Evolutionary conservation across 176 grass and related monocot species (phyloP).

Genomic region (Paspalum notatum): DNA sequence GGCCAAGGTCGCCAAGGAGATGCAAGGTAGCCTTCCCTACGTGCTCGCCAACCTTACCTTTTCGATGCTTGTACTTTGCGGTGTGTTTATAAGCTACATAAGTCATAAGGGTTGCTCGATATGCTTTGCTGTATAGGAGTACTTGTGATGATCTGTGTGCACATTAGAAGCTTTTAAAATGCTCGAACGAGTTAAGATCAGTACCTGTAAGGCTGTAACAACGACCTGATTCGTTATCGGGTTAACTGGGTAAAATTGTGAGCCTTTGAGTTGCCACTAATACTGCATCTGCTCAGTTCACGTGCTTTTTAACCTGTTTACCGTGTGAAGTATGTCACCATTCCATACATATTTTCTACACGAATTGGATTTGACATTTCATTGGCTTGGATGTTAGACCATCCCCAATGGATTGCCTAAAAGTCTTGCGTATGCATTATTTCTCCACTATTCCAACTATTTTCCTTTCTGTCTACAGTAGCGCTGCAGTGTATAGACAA

Average conservation of each 20-base stretch:
- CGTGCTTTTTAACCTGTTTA: background rate
- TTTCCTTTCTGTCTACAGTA: too few relatives aligned
- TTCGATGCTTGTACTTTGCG: conserved; percentile 1
- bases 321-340: background rate
- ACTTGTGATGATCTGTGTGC: conserved; percentile 14
- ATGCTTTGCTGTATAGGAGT: background rate
- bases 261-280: background rate
- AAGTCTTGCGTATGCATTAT: too few relatives aligned
- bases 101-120: background rate
- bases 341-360: conserved; percentile 1
- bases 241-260: background rate
- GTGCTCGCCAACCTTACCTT: background rate
- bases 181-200: conserved; percentile 10
- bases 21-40: conserved; percentile 57
- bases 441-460: too few relatives aligned
- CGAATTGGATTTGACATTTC: background rate
- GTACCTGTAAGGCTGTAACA: background rate
- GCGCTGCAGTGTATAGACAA: too few relatives aligned
- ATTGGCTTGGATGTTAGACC: background rate
- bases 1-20: conserved; percentile 81
- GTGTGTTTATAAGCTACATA: background rate
- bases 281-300: background rate
- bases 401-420: too few relatives aligned
- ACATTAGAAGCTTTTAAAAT: background rate
- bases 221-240: background rate